Percentiles rank a stretch among this genome's conserved stretches.
phyloP scores from a whole-genome alignment of 2,329 filamentous ascomycete genomes.

The Dendryphion nanum region DNA sequence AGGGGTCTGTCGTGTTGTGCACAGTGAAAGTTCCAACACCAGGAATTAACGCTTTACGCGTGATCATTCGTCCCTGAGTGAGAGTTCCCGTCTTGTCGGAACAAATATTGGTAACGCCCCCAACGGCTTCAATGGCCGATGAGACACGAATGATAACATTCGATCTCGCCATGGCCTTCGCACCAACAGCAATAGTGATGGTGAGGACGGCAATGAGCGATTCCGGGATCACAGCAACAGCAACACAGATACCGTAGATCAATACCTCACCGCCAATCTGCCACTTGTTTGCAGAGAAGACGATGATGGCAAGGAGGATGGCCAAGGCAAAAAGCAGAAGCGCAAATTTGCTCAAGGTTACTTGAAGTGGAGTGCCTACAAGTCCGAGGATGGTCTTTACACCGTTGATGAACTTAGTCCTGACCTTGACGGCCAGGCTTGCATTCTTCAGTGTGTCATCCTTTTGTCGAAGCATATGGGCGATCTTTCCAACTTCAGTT shows the following conservation, averaged over 20 bases:
- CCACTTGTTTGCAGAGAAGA: slow-evolving; percentile 61
- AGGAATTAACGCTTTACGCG: slow-evolving; percentile 37
- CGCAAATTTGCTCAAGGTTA: slow-evolving; percentile 81
- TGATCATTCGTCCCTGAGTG: slow-evolving; percentile 42
- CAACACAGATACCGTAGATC: slow-evolving; percentile 50
- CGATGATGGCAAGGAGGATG: slow-evolving; percentile 67
- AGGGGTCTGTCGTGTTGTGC: slow-evolving; percentile 35
- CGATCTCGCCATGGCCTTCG: slow-evolving; percentile 41
- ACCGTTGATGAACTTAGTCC: slow-evolving; percentile 33
- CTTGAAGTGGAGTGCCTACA: slow-evolving; percentile 79
- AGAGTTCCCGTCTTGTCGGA: slow-evolving; percentile 43
- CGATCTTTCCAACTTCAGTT: slow-evolving; percentile 75
- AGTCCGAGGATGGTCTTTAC: slow-evolving; percentile 60
- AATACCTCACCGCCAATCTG: slow-evolving; percentile 43
- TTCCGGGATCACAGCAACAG: slow-evolving; percentile 48
- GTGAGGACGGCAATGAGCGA: slow-evolving; percentile 65
- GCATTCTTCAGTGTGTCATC: slow-evolving; percentile 52
- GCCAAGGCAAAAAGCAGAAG: slow-evolving; percentile 76
- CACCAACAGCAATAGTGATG: slow-evolving; percentile 58
- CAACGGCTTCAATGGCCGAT: slow-evolving; percentile 40
- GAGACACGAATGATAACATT: slow-evolving; percentile 43
- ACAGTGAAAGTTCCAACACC: slow-evolving; percentile 33
- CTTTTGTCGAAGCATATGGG: slow-evolving; percentile 63
- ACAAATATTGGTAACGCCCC: slow-evolving; percentile 43
- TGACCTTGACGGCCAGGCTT: slow-evolving; percentile 35